phyloP scores from a whole-genome alignment of 148 eudicot genomes.

The Suaeda aralocaspica region DNA sequence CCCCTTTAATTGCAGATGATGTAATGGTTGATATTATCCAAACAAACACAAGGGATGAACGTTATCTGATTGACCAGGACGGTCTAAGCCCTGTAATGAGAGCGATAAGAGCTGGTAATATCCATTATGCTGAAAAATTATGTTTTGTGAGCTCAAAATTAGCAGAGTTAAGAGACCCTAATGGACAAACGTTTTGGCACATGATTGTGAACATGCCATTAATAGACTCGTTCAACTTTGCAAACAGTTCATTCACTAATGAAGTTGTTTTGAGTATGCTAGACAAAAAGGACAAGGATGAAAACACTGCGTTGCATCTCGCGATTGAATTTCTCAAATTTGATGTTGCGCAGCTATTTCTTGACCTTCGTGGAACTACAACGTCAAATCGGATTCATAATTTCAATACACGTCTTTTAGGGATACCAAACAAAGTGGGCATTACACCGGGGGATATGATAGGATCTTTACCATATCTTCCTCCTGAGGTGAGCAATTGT shows the following conservation, averaged over 20 bases:
- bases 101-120: not conserved
- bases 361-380: not conserved
- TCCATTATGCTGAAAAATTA: not conserved
- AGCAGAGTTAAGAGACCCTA: not conserved
- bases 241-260: not conserved
- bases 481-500: not conserved
- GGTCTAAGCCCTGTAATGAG: not conserved
- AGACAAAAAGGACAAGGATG: not conserved
- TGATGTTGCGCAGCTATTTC: not conserved
- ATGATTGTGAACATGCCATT: not conserved
- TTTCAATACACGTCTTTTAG: not conserved
- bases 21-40: not conserved
- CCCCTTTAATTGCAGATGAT: not conserved
- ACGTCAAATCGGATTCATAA: not conserved
- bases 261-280: not conserved
- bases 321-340: not conserved
- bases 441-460: not conserved
- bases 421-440: not conserved
- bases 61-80: not conserved
- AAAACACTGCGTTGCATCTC: not conserved
- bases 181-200: constrained; percentile 4
- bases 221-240: too few species aligned
- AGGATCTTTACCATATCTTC: not conserved
- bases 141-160: not conserved
- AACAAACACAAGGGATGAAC: not conserved